Conservation (phyloP, 495 filamentous ascomycete species). For the Cetradonia linearis region DNA sequence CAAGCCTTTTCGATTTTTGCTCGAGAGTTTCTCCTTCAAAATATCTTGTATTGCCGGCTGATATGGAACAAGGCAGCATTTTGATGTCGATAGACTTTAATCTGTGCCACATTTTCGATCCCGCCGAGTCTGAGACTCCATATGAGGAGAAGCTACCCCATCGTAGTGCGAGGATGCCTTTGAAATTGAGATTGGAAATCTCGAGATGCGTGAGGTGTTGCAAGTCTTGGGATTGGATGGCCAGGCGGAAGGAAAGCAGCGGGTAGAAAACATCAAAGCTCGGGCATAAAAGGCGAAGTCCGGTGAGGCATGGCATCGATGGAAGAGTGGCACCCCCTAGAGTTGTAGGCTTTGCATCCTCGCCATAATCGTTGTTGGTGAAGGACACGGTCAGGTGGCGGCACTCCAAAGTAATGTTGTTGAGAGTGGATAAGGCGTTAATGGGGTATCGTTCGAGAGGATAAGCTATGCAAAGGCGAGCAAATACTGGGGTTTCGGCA, state of each 20-base stretch:
- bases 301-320: constrained; percentile 1
- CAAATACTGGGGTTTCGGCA: constrained; percentile 1
- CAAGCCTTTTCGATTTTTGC: background rate
- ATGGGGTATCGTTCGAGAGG: constrained; percentile 1
- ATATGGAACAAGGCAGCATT: background rate
- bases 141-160: constrained; percentile 16
- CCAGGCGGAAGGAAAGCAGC: constrained; percentile 13
- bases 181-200: constrained; percentile 1
- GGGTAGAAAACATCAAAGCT: background rate
- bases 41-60: background rate
- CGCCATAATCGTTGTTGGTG: background rate
- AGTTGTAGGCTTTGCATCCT: background rate
- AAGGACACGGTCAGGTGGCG: constrained; percentile 12
- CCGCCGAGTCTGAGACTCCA: background rate
- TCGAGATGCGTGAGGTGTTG: constrained; percentile 1
- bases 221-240: constrained; percentile 5
- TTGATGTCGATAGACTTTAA: constrained; percentile 11
- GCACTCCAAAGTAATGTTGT: constrained; percentile 1
- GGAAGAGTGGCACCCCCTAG: background rate
- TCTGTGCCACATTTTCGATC: constrained; percentile 10
- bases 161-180: constrained; percentile 4
- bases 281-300: constrained; percentile 14
- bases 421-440: background rate
- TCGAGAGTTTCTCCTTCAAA: background rate
- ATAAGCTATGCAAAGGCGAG: constrained; percentile 5